Percentiles rank a stretch among this genome's conserved stretches.
Evolutionary conservation across 2,329 filamentous ascomycete genomes (phyloP).

Genomic region (Venturia aucupariae): DNA sequence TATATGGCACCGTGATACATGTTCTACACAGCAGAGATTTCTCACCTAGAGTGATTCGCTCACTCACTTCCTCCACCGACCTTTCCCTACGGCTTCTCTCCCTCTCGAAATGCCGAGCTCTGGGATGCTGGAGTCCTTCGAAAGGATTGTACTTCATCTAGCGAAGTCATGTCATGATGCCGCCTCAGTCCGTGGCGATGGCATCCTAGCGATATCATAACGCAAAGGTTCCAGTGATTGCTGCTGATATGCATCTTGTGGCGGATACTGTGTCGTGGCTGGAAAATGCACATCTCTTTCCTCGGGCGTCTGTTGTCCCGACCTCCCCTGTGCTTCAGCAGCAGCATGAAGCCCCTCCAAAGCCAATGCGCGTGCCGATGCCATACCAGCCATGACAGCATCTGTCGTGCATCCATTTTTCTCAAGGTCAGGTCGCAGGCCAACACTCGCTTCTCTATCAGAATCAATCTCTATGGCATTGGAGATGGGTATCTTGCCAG

Average conservation of each 20-base stretch:
- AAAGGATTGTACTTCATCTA: not conserved
- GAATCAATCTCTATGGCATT: not conserved
- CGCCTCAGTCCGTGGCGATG: not conserved
- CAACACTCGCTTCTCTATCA: constrained; percentile 11
- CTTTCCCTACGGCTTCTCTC: no score
- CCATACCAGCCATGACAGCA: not conserved
- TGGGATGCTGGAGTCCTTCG: not conserved
- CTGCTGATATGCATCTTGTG: not conserved
- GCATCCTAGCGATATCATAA: not conserved
- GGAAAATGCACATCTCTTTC: not conserved
- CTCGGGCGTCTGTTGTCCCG: not conserved
- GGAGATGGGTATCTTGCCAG: constrained; percentile 7
- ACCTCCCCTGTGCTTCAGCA: not conserved
- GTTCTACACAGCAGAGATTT: no score
- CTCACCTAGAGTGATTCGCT: no score
- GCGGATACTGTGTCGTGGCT: not conserved
- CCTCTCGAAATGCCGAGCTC: not conserved
- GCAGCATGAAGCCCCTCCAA: constrained; percentile 9
- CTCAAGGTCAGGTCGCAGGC: constrained; percentile 1
- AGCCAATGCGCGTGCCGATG: constrained; percentile 6
- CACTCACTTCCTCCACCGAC: no score
- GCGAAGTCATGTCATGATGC: constrained; percentile 1
- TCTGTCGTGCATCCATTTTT: not conserved
- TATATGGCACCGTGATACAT: not conserved
- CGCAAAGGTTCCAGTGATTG: not conserved